These are phyloP conservation scores for Manihot esculenta DNA, from an alignment of 441 rosid genomes.

Conservation along the genomic window DNA sequence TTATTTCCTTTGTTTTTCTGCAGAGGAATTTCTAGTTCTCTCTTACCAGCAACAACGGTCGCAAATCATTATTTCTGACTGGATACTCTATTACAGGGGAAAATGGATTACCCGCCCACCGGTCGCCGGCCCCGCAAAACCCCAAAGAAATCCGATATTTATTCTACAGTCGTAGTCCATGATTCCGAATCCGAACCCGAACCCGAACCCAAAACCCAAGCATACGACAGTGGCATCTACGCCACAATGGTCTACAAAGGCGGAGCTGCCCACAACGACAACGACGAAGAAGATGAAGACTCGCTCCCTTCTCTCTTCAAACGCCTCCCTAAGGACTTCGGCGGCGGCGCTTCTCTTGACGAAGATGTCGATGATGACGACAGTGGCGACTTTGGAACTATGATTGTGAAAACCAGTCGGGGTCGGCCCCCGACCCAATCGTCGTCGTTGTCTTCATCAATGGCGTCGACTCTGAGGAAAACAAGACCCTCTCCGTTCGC, in stretches of 20 bases:
- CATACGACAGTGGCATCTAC: constrained; percentile 39
- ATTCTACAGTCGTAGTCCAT: constrained; percentile 67
- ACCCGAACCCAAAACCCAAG: constrained; percentile 30
- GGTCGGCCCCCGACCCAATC: constrained; percentile 23
- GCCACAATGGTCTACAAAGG: constrained; percentile 65
- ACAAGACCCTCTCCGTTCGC: constrained; percentile 30
- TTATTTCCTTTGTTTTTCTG: no score
- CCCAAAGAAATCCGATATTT: constrained; percentile 51
- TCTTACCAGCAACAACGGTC: background rate
- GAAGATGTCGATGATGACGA: constrained; percentile 49
- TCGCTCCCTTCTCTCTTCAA: constrained; percentile 80
- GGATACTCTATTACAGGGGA: background rate
- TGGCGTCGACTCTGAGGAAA: background rate
- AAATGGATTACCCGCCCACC: constrained; percentile 54
- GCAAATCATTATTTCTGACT: background rate
- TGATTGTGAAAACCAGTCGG: constrained; percentile 68
- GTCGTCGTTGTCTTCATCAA: constrained; percentile 32
- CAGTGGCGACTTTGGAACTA: constrained; percentile 65
- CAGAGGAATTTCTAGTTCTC: no score
- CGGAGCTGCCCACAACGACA: constrained; percentile 27
- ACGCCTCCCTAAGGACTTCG: constrained; percentile 86
- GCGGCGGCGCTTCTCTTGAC: constrained; percentile 58
- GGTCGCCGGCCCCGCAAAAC: constrained; percentile 48
- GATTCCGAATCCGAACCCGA: constrained; percentile 44
- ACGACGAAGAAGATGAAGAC: constrained; percentile 61